Percentiles rank a stretch among this genome's conserved stretches.
Evolutionary conservation across 805 yeast genomes (phyloP).

Genomic region (Torulaspora indica): DNA sequence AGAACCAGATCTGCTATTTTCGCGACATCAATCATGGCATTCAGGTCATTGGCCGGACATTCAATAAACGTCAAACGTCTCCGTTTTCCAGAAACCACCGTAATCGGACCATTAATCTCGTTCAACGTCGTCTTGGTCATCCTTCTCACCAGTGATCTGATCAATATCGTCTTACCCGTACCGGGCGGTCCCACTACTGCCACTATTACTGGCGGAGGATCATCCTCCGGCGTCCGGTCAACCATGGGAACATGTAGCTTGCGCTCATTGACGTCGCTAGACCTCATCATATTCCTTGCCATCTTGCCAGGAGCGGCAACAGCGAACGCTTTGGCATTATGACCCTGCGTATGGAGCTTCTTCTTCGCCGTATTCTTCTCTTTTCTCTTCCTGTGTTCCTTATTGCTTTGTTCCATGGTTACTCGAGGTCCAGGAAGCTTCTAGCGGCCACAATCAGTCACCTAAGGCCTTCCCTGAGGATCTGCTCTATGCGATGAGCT

Average conservation of each 20-base stretch:
- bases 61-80: conserved; percentile 90
- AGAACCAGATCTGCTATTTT: conserved; percentile 91
- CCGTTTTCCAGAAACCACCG: conserved; percentile 92
- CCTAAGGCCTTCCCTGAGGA: background rate
- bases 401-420: conserved; percentile 60
- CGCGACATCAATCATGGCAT: conserved; percentile 94
- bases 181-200: conserved; percentile 99
- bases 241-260: conserved; percentile 96
- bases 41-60: conserved; percentile 79
- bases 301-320: conserved; percentile 81
- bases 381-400: conserved; percentile 69
- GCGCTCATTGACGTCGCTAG: conserved; percentile 76
- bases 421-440: background rate
- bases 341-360: conserved; percentile 83
- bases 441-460: background rate
- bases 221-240: conserved; percentile 94
- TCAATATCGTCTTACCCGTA: conserved; percentile 92
- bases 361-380: conserved; percentile 65
- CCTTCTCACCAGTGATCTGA: conserved; percentile 81
- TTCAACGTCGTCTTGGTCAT: conserved; percentile 78
- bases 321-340: conserved; percentile 78
- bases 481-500: conserved; percentile 15
- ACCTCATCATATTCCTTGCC: conserved; percentile 75
- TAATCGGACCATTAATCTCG: conserved; percentile 92
- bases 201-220: conserved; percentile 93